phyloP scores from a whole-genome alignment of 2,329 filamentous ascomycete species.

The Teratosphaeria viscida region DNA sequence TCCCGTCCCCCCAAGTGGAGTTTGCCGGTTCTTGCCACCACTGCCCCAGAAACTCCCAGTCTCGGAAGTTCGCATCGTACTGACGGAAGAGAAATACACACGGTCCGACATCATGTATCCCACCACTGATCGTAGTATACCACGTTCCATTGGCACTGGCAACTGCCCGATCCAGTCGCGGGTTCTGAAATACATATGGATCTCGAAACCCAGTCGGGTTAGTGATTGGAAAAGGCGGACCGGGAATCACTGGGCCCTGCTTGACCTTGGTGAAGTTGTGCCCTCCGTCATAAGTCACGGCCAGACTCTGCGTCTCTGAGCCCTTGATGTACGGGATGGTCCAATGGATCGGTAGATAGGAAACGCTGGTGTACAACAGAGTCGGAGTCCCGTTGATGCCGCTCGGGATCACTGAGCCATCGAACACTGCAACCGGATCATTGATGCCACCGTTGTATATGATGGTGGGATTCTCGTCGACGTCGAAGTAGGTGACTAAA shows the following conservation, averaged over 20 bases:
- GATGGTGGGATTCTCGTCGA: slow-evolving; percentile 20
- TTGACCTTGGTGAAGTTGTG: slow-evolving; percentile 31
- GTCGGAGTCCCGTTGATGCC: slow-evolving; percentile 36
- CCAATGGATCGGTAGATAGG: slow-evolving; percentile 37
- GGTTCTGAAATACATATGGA: slow-evolving; percentile 33
- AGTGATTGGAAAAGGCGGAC: slow-evolving; percentile 27
- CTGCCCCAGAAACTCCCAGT: slow-evolving; percentile 29
- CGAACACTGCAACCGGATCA: slow-evolving; percentile 37
- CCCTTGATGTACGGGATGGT: slow-evolving; percentile 36
- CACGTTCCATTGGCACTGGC: slow-evolving; percentile 26
- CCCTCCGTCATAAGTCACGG: slow-evolving; percentile 20
- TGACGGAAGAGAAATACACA: slow-evolving; percentile 33
- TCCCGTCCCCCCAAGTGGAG: slow-evolving; percentile 12
- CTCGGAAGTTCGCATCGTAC: slow-evolving; percentile 28
- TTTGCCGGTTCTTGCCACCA: slow-evolving; percentile 31
- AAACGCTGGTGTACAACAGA: slow-evolving; percentile 36
- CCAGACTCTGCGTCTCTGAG: slow-evolving; percentile 37
- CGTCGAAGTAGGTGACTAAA: slow-evolving; percentile 33
- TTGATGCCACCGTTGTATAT: slow-evolving; percentile 31
- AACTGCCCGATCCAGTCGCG: slow-evolving; percentile 27
- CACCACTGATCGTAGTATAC: slow-evolving; percentile 28
- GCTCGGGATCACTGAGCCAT: slow-evolving; percentile 34
- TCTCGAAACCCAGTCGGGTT: slow-evolving; percentile 37
- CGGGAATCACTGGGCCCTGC: slow-evolving; percentile 30
- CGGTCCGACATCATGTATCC: slow-evolving; percentile 30